These are phyloP conservation scores for Piper longum DNA, from an alignment of 164 flowering plant species.

Conservation along the genomic window DNA sequence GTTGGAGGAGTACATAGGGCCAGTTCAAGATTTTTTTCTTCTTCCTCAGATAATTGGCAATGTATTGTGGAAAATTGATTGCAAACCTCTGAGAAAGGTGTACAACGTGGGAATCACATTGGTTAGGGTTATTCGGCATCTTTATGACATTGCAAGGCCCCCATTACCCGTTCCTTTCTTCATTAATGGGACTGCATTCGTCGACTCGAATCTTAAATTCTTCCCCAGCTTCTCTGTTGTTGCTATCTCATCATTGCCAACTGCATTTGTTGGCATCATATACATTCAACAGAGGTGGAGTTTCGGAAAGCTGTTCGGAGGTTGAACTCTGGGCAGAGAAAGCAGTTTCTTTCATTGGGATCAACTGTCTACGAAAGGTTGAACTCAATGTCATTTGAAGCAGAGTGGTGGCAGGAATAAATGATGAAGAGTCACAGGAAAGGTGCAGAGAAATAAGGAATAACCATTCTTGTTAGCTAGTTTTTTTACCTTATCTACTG, in stretches of 20 bases:
- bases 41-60: conserved; percentile 83
- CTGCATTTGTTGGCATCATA: conserved; percentile 34
- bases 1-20: conserved; percentile 74
- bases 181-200: conserved; percentile 57
- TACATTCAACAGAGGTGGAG: conserved; percentile 71
- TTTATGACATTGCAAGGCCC: conserved; percentile 51
- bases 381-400: conserved; percentile 44
- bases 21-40: conserved; percentile 73
- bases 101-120: conserved; percentile 59
- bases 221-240: conserved; percentile 62
- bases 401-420: conserved; percentile 52
- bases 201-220: conserved; percentile 54
- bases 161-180: conserved; percentile 59
- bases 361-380: conserved; percentile 55
- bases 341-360: conserved; percentile 40
- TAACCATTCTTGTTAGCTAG: no score
- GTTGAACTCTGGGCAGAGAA: conserved; percentile 22
- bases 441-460: no score
- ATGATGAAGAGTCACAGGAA: not conserved
- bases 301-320: conserved; percentile 38
- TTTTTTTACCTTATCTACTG: no score
- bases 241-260: conserved; percentile 43
- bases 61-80: conserved; percentile 52
- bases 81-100: conserved; percentile 50
- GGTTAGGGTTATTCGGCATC: conserved; percentile 71